Conservation (phyloP, 306 rosid species). For the Crotalaria pallida region DNA sequence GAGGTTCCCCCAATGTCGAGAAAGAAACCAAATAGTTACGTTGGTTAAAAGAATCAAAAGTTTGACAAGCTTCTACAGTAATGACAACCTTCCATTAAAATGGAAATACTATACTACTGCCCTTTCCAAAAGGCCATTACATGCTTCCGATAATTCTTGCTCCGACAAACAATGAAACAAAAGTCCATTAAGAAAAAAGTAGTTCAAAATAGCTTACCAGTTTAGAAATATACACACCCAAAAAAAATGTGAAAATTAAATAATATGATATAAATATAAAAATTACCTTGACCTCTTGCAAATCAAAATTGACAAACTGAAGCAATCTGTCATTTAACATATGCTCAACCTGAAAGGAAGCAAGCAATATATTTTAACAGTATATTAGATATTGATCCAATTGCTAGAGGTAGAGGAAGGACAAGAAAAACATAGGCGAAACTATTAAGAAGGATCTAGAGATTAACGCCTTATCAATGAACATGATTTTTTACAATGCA, state of each 20-base stretch:
- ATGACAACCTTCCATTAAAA: constrained; percentile 1
- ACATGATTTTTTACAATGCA: no score
- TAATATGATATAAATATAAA: neutral
- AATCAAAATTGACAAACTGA: constrained; percentile 89
- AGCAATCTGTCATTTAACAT: constrained; percentile 96
- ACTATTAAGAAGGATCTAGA: no score
- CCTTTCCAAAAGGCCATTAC: constrained; percentile 2
- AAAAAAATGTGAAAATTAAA: neutral
- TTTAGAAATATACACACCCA: neutral
- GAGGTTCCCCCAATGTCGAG: neutral
- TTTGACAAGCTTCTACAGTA: neutral
- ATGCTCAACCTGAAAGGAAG: constrained; percentile 75
- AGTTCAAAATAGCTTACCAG: constrained; percentile 4
- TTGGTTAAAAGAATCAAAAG: neutral
- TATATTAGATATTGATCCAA: neutral
- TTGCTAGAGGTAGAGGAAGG: no score
- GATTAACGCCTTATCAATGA: no score
- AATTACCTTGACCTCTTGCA: constrained; percentile 95
- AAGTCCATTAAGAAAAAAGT: constrained; percentile 6
- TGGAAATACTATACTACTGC: neutral
- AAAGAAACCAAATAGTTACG: neutral
- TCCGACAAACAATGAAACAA: constrained; percentile 8
- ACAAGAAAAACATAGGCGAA: no score
- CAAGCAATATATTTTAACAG: constrained; percentile 31
- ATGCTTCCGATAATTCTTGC: neutral